Evolutionary conservation across 2,329 filamentous ascomycete species (phyloP), one percentile per base, ranked within the genome.

Genomic region (Curvularia spicifera): DNA sequence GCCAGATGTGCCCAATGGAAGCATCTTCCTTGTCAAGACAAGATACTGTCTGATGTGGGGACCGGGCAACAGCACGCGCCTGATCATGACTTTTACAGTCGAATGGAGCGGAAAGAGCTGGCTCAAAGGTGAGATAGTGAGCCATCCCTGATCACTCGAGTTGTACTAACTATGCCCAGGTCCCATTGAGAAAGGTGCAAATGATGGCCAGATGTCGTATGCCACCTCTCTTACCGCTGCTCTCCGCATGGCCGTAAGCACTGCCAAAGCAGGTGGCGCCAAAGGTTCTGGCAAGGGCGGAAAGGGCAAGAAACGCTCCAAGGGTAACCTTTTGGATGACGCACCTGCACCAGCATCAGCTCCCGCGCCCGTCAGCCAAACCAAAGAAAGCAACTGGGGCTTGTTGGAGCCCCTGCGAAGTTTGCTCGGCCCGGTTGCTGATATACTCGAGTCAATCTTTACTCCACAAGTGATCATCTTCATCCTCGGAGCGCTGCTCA

Each of bases 61-160:
- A 4, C 88, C 95, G 50, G 89, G 88, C 61, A 97, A 97, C 70
- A 82, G 87, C 39, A 99, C 96, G 1, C 86, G 93, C 28, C 80
- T 99, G 29, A 87, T 95, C 61, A 89, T 94, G 79, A 97, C 89
- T 66, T 97, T 92, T 75, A 89, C 88, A 2, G 91, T 97, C 43
- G 96, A 99, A 72, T 99, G 96, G 96, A 89, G 89, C 3, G 93
- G 93, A 68, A 99, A 98, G 83, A 97, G 93, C 80, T 99, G 95
- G 95, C 81, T 99, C 45, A 97, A 95, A 81, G 91, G 93, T 96
- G 81, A 74, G 82, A 46, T 60, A 81, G 71, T 80, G 22, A 39
- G 42, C 35, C 47, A 18, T 45, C n/a, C 24, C n/a, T 28, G 26
- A 29, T 43, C 26, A 37, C 39, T 3, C 2, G 2, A 43, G 12